phyloP scores from a whole-genome alignment of 441 rosid species.

The Aquilaria agallochum region DNA sequence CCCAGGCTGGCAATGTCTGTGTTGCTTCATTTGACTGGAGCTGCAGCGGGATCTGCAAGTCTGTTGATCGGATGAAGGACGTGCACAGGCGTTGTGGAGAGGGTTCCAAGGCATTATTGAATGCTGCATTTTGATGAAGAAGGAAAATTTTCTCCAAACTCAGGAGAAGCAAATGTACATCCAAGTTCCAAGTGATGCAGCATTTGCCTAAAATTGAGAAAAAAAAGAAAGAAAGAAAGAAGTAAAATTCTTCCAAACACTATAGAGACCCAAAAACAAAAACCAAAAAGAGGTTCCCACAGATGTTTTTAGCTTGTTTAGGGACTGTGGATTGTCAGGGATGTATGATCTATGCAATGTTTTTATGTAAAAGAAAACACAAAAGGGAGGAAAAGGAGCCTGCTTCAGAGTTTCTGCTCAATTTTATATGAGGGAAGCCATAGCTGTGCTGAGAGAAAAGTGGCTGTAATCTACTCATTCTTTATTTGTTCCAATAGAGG shows the following conservation, averaged over 20 bases:
- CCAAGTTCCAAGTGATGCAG: no score
- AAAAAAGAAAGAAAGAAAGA: no score
- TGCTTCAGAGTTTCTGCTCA: slow-evolving; percentile 30
- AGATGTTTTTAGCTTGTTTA: slow-evolving; percentile 7
- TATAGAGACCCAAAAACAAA: no score
- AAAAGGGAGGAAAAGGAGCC: slow-evolving; percentile 5
- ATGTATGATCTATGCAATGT: background rate
- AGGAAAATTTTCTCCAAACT: slow-evolving; percentile 24
- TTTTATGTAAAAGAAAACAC: slow-evolving; percentile 20
- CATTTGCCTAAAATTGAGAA: no score
- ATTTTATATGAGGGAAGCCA: slow-evolving; percentile 29
- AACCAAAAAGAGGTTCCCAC: no score
- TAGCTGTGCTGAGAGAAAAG: slow-evolving; percentile 11
- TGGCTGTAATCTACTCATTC: slow-evolving; percentile 34
- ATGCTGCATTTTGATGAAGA: slow-evolving; percentile 28
- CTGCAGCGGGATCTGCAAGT: slow-evolving; percentile 46
- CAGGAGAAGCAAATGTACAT: slow-evolving; percentile 26
- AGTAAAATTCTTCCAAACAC: no score
- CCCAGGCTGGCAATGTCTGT: slow-evolving; percentile 44
- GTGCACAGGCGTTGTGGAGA: slow-evolving; percentile 49
- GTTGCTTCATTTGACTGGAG: slow-evolving; percentile 51
- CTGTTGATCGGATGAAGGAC: slow-evolving; percentile 43
- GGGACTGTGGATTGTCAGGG: slow-evolving; percentile 6
- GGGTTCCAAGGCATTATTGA: slow-evolving; percentile 32
- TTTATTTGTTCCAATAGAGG: slow-evolving; percentile 23